Evolutionary conservation across 1,284 basidiomycete genomes (phyloP), one percentile per base, ranked within the genome.

Genomic region (Nidula niveotomentosa): DNA sequence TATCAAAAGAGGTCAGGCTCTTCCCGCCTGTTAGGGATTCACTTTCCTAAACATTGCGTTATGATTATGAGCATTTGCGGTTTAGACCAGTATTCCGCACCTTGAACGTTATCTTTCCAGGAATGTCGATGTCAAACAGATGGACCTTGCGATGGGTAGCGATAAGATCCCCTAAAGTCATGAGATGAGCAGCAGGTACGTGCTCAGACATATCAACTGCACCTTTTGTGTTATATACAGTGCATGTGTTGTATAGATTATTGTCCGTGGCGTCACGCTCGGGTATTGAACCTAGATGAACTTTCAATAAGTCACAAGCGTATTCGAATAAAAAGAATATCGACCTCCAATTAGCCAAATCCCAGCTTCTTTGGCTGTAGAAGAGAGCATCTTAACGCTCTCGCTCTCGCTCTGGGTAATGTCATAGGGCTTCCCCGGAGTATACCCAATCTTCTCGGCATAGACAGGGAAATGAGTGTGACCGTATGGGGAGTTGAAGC

Each of bases 401-500:
- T 93, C 86, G 63, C 93, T 94, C 59, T 75, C 72, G 34, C 85
- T 86, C 37, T 78, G 75, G 0, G 73, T 69, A 4, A 81, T 67
- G 56, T 91, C 80, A 59, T 90, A 92, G 1, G 75, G 66, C 60
- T 79, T 69, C 3, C 81, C 85, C 41, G 76, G 74, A 6, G 67
- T 77, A 63, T 77, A 90, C 8, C 77, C 85, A 50, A 98, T 91
- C 1, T 75, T 79, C 73, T 98, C 95, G 1, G 93, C 91, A 64
- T 96, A 93, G 30, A 86, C 78, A 0, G 91, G 88, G 67, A 97
- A 96, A 66, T 91, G 84, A 4, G 81, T 78, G 58, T 93, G 88
- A 0, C 96, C 96, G 66, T 99, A 99, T 0, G 96, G 95, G 10
- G 93, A 96, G 72, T 99, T 99, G 80, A 99, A 99, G 76, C 94